phyloP scores from a whole-genome alignment of 2,329 filamentous ascomycete species.

The Thielaviopsis populi region DNA sequence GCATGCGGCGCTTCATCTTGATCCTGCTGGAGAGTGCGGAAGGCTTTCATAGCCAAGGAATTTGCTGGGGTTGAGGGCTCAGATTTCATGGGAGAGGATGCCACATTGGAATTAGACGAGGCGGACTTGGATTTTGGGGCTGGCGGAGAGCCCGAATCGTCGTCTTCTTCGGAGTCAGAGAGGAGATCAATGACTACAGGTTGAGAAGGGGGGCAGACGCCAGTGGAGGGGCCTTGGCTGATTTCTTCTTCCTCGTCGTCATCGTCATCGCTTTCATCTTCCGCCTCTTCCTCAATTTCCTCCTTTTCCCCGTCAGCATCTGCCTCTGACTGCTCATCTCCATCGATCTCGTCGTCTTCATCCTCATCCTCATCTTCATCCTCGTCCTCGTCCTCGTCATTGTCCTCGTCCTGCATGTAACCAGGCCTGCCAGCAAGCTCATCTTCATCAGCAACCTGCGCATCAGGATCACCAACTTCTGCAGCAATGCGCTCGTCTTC shows the following conservation, averaged over 20 bases:
- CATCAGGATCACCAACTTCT: slow-evolving; percentile 7
- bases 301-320: slow-evolving; percentile 7
- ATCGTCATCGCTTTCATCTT: slow-evolving; percentile 5
- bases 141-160: neutral
- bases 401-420: slow-evolving; percentile 4
- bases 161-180: slow-evolving; percentile 31
- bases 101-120: neutral
- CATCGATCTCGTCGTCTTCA: neutral
- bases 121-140: neutral
- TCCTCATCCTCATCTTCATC: neutral
- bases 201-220: slow-evolving; percentile 19
- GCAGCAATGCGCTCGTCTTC: slow-evolving; percentile 7
- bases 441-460: slow-evolving; percentile 10
- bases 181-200: slow-evolving; percentile 34
- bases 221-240: neutral
- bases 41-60: neutral
- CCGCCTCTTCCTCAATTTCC: slow-evolving; percentile 18
- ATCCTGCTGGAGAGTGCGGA: neutral
- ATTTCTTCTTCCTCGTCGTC: slow-evolving; percentile 10
- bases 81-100: neutral
- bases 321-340: slow-evolving; percentile 12
- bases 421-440: slow-evolving; percentile 6
- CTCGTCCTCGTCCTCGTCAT: slow-evolving; percentile 10
- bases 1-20: neutral
- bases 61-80: neutral